Percentiles rank a stretch among this genome's conserved stretches.
These are phyloP conservation scores for Pulveroboletus sp. DNA, from an alignment of 1,284 basidiomycete species.

Conservation along the genomic window DNA sequence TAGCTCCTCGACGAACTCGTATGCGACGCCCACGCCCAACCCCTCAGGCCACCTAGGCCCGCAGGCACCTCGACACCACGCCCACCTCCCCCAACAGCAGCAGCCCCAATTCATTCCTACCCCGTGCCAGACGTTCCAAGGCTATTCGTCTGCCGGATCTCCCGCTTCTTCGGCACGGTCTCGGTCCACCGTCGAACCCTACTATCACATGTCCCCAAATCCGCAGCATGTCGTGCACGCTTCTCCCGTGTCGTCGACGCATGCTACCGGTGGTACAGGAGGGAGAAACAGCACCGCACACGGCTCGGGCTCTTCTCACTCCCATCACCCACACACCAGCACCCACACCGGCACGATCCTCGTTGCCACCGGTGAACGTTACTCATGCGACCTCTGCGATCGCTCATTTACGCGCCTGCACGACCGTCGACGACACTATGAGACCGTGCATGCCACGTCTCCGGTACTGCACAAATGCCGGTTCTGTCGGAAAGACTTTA, in stretches of 20 bases:
- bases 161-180: conserved; percentile 28
- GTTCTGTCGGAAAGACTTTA: conserved; percentile 72
- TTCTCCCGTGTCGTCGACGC: conserved; percentile 17
- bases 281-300: conserved; percentile 21
- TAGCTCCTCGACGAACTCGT: conserved; percentile 26
- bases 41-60: conserved; percentile 37
- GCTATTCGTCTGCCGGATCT: conserved; percentile 41
- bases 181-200: conserved; percentile 35
- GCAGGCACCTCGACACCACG: conserved; percentile 35
- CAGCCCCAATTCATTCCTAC: conserved; percentile 53
- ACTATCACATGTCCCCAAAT: conserved; percentile 42
- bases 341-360: conserved; percentile 20
- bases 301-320: conserved; percentile 16
- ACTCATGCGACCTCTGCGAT: conserved; percentile 67
- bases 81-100: conserved; percentile 22
- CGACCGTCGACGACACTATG: conserved; percentile 75
- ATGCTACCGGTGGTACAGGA: conserved; percentile 10
- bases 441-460: conserved; percentile 66
- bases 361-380: conserved; percentile 51
- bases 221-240: conserved; percentile 38
- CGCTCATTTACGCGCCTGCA: conserved; percentile 76
- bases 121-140: conserved; percentile 49
- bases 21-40: conserved; percentile 24
- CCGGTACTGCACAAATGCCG: conserved; percentile 64
- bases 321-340: conserved; percentile 14